Evolutionary conservation across 257 asterid genomes (phyloP).

Genomic region (Datura wrightii): DNA sequence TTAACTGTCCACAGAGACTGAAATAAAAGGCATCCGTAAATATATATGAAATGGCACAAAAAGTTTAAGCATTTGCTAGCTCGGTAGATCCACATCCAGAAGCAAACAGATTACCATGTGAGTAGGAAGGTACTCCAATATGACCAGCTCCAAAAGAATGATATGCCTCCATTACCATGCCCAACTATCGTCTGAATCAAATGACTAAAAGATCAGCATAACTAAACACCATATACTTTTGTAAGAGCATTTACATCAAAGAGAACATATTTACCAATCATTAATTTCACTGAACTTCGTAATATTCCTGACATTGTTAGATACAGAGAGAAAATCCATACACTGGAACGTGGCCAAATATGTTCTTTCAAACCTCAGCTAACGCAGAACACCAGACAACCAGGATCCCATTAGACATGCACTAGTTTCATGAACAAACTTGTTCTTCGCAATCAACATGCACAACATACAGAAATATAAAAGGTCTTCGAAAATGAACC

Average conservation of each 20-base stretch:
- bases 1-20: neutral
- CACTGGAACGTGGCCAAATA: slow-evolving; percentile 17
- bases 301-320: neutral
- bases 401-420: neutral
- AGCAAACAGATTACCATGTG: slow-evolving; percentile 68
- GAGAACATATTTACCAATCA: neutral
- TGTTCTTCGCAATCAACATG: neutral
- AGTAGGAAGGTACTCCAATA: slow-evolving; percentile 99
- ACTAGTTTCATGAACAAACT: slow-evolving; percentile 8
- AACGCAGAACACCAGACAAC: neutral
- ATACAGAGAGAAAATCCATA: slow-evolving; percentile 11
- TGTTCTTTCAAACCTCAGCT: slow-evolving; percentile 17
- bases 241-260: neutral
- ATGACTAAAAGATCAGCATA: slow-evolving; percentile 25
- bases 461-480: slow-evolving; percentile 7
- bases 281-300: neutral
- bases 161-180: slow-evolving; percentile 81
- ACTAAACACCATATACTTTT: neutral
- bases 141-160: slow-evolving; percentile 99
- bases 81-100: slow-evolving; percentile 4
- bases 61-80: slow-evolving; percentile 14
- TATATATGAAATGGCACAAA: slow-evolving; percentile 4
- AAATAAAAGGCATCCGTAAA: neutral
- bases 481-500: neutral
- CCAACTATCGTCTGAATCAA: slow-evolving; percentile 74